phyloP scores from a whole-genome alignment of 345 rosid genomes.

The Populus pruinosa region DNA sequence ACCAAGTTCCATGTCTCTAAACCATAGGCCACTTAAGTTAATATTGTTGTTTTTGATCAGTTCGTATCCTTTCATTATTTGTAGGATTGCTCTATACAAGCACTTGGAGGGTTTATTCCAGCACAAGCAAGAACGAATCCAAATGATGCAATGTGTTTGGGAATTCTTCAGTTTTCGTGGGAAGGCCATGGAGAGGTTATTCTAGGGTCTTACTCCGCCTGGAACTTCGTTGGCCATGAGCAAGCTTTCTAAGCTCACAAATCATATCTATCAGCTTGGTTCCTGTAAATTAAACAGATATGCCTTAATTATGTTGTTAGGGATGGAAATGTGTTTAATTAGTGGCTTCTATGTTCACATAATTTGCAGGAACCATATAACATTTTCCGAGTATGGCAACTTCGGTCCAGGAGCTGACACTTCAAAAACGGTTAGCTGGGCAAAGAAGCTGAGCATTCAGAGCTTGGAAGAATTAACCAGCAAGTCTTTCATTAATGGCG shows the following conservation, averaged over 20 bases:
- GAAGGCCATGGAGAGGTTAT: not conserved
- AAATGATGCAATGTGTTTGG: constrained; percentile 12
- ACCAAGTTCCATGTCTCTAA: no score
- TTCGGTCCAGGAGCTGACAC: constrained; percentile 46
- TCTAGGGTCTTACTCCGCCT: constrained; percentile 56
- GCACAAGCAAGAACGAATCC: constrained; percentile 50
- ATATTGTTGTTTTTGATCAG: not conserved
- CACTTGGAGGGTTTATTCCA: constrained; percentile 53
- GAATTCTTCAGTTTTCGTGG: no score
- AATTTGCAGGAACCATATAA: constrained; percentile 32
- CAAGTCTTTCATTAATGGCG: constrained; percentile 39
- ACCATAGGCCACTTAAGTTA: no score
- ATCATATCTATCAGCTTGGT: not conserved
- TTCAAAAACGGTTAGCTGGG: constrained; percentile 44
- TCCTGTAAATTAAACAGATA: no score
- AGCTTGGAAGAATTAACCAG: constrained; percentile 21
- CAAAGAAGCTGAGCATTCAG: constrained; percentile 15
- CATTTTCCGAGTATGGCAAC: constrained; percentile 37
- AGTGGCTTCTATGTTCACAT: not conserved
- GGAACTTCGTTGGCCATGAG: constrained; percentile 35
- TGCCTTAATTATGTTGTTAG: no score
- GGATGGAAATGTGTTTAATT: not conserved
- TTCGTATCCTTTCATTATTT: not conserved
- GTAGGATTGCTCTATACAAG: constrained; percentile 50
- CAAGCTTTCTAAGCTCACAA: constrained; percentile 12